A percentile compares a stretch with the other conserved stretches of the same genome.
phyloP scores from a whole-genome alignment of 78 protist genomes.

The Planoprotostelium fungivorum region DNA sequence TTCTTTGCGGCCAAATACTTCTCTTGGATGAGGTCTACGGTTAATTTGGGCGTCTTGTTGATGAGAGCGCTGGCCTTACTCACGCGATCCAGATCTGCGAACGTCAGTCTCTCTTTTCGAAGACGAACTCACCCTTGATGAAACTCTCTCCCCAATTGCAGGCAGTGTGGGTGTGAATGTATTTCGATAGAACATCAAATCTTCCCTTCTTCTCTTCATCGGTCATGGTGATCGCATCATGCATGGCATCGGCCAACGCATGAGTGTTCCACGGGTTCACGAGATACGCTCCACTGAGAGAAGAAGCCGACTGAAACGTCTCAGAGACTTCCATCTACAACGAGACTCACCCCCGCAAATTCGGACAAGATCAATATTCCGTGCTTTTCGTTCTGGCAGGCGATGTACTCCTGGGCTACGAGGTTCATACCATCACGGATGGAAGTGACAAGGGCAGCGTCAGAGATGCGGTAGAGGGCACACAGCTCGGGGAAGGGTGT shows the following conservation, averaged over 20 bases:
- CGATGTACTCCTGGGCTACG: constrained; percentile 82
- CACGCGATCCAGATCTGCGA: neutral
- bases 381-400: constrained; percentile 67
- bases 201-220: constrained; percentile 52
- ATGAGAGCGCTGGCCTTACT: neutral
- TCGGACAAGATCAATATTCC: constrained; percentile 59
- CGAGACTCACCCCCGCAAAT: constrained; percentile 29
- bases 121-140: constrained; percentile 7
- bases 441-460: constrained; percentile 74
- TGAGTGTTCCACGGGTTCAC: constrained; percentile 66
- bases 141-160: constrained; percentile 63
- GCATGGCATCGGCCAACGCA: constrained; percentile 62
- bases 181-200: constrained; percentile 53
- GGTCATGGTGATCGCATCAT: constrained; percentile 38
- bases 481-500: constrained; percentile 3
- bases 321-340: neutral
- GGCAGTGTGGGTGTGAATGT: constrained; percentile 63
- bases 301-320: constrained; percentile 29
- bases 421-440: constrained; percentile 91
- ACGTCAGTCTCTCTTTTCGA: neutral
- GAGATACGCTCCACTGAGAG: constrained; percentile 48
- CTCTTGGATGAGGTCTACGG: neutral
- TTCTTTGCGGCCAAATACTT: neutral
- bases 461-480: constrained; percentile 17
- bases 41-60: neutral